Evolutionary conservation across 148 eudicot genomes (phyloP).

Genomic region (Spergularia bocconei): DNA sequence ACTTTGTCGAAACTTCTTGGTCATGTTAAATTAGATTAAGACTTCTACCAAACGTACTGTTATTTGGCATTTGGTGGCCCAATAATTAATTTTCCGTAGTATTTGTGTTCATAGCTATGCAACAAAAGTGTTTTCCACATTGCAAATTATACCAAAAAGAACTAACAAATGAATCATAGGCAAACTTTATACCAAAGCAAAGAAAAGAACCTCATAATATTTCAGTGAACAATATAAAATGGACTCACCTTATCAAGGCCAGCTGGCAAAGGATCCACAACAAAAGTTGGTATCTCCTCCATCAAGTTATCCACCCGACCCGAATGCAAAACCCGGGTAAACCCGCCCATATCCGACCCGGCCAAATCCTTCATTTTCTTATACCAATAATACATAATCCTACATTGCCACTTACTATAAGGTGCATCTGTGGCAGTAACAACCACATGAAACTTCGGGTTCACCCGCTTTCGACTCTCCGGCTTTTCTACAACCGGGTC

Average conservation of each 20-base stretch:
- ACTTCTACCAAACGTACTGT: neutral
- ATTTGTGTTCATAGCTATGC: neutral
- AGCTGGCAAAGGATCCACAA: conserved; percentile 47
- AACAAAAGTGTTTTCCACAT: neutral
- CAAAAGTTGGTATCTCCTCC: conserved; percentile 48
- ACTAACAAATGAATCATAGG: neutral
- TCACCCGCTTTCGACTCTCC: neutral
- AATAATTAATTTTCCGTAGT: too few species aligned
- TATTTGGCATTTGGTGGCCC: neutral
- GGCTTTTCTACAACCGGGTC: conserved; percentile 31
- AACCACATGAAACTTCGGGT: conserved; percentile 39
- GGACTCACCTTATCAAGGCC: conserved; percentile 38
- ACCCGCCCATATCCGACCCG: conserved; percentile 50
- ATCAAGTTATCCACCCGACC: conserved; percentile 42
- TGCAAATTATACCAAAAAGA: neutral
- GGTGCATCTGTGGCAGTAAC: conserved; percentile 37
- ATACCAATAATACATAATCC: conserved; percentile 56
- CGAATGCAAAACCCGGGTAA: conserved; percentile 52
- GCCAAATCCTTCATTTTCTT: conserved; percentile 32
- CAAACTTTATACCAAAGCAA: neutral
- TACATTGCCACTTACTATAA: conserved; percentile 52
- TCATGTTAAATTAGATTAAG: neutral
- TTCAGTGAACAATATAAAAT: neutral
- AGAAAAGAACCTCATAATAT: neutral
- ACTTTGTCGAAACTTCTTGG: too few species aligned